phyloP scores from a whole-genome alignment of 1,284 basidiomycete species.

The Marasmius oreades region DNA sequence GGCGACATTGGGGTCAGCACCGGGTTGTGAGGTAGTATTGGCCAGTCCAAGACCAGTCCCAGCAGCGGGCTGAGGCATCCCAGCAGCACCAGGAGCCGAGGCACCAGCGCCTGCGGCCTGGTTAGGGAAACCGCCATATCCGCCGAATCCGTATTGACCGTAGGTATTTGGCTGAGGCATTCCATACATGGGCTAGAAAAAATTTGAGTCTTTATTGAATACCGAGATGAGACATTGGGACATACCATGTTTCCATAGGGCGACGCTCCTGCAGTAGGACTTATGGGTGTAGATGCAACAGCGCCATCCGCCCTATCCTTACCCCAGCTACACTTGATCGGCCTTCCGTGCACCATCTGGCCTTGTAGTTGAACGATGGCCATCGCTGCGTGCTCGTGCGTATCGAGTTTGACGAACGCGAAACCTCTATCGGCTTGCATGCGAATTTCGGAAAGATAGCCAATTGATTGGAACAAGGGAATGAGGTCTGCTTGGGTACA shows the following conservation, averaged over 20 bases:
- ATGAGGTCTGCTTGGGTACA: conserved; percentile 94
- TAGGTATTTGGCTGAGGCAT: conserved; percentile 80
- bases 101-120: conserved; percentile 48
- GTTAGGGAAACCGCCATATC: conserved; percentile 67
- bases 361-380: conserved; percentile 95
- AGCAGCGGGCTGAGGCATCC: conserved; percentile 60
- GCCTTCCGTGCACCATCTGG: conserved; percentile 91
- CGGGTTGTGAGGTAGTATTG: conserved; percentile 49
- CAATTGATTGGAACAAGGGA: conserved; percentile 94
- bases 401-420: conserved; percentile 97
- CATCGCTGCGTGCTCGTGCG: conserved; percentile 95
- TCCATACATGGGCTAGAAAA: conserved; percentile 73
- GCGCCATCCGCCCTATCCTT: conserved; percentile 85
- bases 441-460: conserved; percentile 95
- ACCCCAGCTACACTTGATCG: conserved; percentile 98
- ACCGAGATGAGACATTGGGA: conserved; percentile 10
- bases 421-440: conserved; percentile 99
- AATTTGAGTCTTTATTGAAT: conserved; percentile 4
- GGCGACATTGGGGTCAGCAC: conserved; percentile 49
- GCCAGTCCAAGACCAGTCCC: conserved; percentile 54
- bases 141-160: conserved; percentile 75
- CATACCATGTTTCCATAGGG: conserved; percentile 75
- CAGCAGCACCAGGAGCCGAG: conserved; percentile 54
- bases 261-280: conserved; percentile 61
- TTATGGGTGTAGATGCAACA: conserved; percentile 55